Conservation (phyloP, 2,329 filamentous ascomycete species). For the Parafenestella ontariensis region DNA sequence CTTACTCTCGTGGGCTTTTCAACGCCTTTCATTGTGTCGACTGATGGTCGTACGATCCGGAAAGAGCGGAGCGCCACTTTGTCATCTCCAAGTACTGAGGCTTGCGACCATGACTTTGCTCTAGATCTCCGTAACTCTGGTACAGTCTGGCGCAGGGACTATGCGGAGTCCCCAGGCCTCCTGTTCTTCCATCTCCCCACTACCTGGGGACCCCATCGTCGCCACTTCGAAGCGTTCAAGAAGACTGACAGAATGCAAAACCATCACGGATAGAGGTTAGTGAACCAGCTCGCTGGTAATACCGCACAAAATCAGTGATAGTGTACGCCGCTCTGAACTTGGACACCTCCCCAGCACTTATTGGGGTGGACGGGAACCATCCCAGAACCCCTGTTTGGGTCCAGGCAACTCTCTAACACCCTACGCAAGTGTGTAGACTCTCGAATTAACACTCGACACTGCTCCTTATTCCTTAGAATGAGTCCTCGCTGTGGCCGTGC, state of each 20-base stretch:
- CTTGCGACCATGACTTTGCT: background rate
- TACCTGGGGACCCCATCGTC: conserved; percentile 3
- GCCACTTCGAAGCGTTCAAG: conserved; percentile 1
- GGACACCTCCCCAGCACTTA: no score
- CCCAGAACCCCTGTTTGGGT: background rate
- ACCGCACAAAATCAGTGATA: background rate
- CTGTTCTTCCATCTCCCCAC: conserved; percentile 7
- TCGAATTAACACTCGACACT: background rate
- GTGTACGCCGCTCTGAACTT: background rate
- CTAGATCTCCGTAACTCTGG: conserved; percentile 1
- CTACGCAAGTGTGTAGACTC: background rate
- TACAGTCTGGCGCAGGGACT: conserved; percentile 22
- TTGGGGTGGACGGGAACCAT: background rate
- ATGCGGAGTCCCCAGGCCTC: conserved; percentile 28
- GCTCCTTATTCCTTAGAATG: no score
- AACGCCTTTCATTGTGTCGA: background rate
- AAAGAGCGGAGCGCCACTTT: background rate
- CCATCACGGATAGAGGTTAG: background rate
- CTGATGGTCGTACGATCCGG: background rate
- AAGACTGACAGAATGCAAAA: background rate
- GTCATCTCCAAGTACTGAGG: background rate
- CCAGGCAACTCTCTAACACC: background rate
- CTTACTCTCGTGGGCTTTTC: background rate
- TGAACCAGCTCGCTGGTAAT: background rate
- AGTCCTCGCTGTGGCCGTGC: background rate